Conservation (phyloP, 2,329 filamentous ascomycete genomes). For the Fusarium oligoseptatum region DNA sequence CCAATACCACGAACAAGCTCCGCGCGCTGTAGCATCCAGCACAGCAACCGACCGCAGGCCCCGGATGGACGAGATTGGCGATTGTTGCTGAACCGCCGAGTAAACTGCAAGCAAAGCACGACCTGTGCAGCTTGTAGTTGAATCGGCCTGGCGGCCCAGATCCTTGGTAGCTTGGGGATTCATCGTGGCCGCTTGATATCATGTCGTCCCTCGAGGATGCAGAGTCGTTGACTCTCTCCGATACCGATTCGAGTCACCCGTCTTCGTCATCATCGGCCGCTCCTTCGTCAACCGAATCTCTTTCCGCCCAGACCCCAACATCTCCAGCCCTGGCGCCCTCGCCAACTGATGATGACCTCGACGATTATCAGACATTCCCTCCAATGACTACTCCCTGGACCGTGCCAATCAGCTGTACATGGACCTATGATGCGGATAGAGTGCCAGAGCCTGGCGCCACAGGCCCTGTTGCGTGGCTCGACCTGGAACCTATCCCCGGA, state of each 20-base stretch:
- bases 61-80: constrained; percentile 42
- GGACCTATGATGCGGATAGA: constrained; percentile 53
- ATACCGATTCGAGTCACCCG: constrained; percentile 20
- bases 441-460: constrained; percentile 38
- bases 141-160: constrained; percentile 25
- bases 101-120: constrained; percentile 39
- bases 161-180: constrained; percentile 12
- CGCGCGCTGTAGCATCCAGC: not conserved
- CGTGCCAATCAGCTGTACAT: constrained; percentile 53
- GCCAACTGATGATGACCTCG: constrained; percentile 38
- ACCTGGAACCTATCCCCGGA: constrained; percentile 52
- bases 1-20: constrained; percentile 19
- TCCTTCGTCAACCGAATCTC: constrained; percentile 32
- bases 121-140: constrained; percentile 35
- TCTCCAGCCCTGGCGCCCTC: constrained; percentile 26
- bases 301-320: constrained; percentile 30
- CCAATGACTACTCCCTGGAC: constrained; percentile 57
- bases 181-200: constrained; percentile 14
- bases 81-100: constrained; percentile 37
- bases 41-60: constrained; percentile 20
- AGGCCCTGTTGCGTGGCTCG: constrained; percentile 54
- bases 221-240: constrained; percentile 15
- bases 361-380: constrained; percentile 46
- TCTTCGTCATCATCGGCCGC: constrained; percentile 27
- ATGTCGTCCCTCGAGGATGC: constrained; percentile 38